phyloP scores from a whole-genome alignment of 495 filamentous ascomycete species.

The Friedmanniomyces endolithicus region DNA sequence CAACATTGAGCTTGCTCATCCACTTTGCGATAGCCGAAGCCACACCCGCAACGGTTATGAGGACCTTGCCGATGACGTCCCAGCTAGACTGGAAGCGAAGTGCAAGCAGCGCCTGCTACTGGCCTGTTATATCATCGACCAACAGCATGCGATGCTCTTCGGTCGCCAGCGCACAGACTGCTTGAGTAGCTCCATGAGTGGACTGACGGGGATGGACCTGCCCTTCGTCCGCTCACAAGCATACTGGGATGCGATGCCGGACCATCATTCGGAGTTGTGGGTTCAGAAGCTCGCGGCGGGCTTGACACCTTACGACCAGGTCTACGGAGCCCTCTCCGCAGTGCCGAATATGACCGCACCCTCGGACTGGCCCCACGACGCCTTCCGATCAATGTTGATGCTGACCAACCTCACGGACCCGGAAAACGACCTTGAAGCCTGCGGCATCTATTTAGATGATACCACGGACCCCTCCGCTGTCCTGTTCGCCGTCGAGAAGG shows the following conservation, averaged over 20 bases:
- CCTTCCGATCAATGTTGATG: constrained; percentile 26
- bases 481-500: constrained; percentile 7
- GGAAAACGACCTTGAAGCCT: not conserved
- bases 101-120: constrained; percentile 24
- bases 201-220: constrained; percentile 18
- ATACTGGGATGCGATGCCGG: constrained; percentile 21
- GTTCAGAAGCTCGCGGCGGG: not conserved
- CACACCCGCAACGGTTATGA: not conserved
- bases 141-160: constrained; percentile 26
- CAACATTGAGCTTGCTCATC: not conserved
- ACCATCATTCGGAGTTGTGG: constrained; percentile 10
- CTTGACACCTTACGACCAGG: not conserved
- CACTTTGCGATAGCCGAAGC: not conserved
- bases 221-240: constrained; percentile 20
- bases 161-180: constrained; percentile 14
- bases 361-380: constrained; percentile 12
- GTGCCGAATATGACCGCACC: not conserved
- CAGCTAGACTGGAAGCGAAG: not conserved
- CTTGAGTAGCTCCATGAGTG: not conserved
- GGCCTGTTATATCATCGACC: constrained; percentile 27
- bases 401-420: constrained; percentile 17
- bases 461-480: constrained; percentile 1
- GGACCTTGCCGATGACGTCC: not conserved
- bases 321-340: constrained; percentile 8
- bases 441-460: not conserved